A percentile compares a stretch with the other conserved stretches of the same genome.
phyloP scores from a whole-genome alignment of 1,284 basidiomycete species.

The Peniophora sp. region DNA sequence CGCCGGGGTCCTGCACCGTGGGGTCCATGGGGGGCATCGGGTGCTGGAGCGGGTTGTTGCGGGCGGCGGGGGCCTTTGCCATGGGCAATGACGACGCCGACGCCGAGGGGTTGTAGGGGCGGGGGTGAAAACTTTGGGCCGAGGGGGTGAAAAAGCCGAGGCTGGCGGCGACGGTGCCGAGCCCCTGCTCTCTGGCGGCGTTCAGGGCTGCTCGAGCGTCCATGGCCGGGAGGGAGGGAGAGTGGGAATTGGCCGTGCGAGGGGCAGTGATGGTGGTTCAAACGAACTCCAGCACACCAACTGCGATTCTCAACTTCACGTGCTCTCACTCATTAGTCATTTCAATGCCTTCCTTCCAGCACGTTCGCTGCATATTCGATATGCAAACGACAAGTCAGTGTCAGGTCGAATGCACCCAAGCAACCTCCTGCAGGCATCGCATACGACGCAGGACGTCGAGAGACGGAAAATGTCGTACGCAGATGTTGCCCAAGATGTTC shows the following conservation, averaged over 20 bases:
- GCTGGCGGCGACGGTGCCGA: constrained; percentile 28
- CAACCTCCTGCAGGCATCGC: too few species aligned
- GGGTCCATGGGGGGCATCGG: constrained; percentile 59
- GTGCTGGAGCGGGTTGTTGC: constrained; percentile 33
- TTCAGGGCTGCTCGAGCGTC: background rate
- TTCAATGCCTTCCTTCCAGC: too few species aligned
- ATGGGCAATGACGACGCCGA: constrained; percentile 15
- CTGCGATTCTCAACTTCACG: background rate
- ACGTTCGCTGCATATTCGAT: too few species aligned
- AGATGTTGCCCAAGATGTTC: background rate
- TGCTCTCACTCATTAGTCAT: too few species aligned
- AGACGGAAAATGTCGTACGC: constrained; percentile 12
- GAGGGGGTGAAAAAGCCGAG: constrained; percentile 52
- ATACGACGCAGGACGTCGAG: too few species aligned
- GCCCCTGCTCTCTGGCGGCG: too few species aligned
- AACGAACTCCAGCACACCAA: constrained; percentile 12
- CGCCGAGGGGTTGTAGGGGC: constrained; percentile 41
- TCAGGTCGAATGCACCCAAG: too few species aligned
- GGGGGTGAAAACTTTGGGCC: constrained; percentile 50
- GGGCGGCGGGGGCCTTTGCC: constrained; percentile 17
- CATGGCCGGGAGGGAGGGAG: background rate
- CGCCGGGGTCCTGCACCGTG: constrained; percentile 46
- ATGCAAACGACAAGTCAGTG: too few species aligned
- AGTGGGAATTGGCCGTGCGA: constrained; percentile 2
- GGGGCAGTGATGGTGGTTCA: background rate